Evolutionary conservation across 1,284 basidiomycete genomes (phyloP), one percentile per base, ranked within the genome.

Genomic region (Naganishia sp.): DNA sequence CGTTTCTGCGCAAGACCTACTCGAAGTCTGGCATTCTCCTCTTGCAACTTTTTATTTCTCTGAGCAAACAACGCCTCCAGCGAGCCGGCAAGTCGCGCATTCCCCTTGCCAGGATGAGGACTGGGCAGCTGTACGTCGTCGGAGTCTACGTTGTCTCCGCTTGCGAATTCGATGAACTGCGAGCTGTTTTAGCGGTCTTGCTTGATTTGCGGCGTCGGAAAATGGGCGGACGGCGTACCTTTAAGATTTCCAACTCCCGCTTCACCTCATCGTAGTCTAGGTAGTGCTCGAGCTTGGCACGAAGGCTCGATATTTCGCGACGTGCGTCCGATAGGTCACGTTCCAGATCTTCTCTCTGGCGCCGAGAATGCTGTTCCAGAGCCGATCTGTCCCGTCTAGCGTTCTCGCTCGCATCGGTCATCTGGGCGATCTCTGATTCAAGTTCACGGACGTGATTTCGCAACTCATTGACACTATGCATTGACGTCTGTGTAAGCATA

Each of bases 211-310:
- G 18, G 9, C 35, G 13, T 49, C n/a, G 15, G 21, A 1, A 18
- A 42, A 13, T 23, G 23, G 18, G 45, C 17, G 2, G 5, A 28
- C n/a, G 2, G 72, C 82, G 28, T 62, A 91, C 93, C 86, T 97
- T 96, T 90, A 97, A 91, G 72, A 96, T 95, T 74, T 94, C 93
- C 25, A 96, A 84, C 77, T 96, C 94, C 49, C 94, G 87, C 82
- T 96, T 96, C 75, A 96, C 87, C 80, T 96, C 94, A 73, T 97
- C 94, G 73, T 96, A 97, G 77, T 96, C 92, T 4, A 79, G 79
- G 72, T 88, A 90, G 71, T 86, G 86, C 74, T 86, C 87, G 49
- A 95, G 80, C 71, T 86, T 87, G 47, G 81, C 78, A 72, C 85
- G 87, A 1, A 94, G 81, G 66, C 83, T 83, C 17, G 88, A 86